Base-by-base conservation (phyloP, 1,284 basidiomycete species). In the Austroboletus novae-zelandiae region DNA sequence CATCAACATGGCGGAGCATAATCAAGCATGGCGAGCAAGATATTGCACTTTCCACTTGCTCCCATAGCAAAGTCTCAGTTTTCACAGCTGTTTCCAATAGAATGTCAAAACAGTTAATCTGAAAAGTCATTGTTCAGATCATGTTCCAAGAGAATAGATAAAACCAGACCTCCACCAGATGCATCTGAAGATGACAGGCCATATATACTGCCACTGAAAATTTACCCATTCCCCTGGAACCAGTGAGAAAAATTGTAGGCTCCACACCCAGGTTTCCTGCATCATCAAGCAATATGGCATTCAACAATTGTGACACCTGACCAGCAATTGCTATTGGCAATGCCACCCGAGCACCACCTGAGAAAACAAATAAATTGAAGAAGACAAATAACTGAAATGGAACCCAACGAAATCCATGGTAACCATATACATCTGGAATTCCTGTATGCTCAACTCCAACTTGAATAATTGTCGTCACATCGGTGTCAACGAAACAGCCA, bases 91-190 rank as follows among this genome's bases (percentile, higher is more conserved):
- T 89, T 51, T 98, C 95, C 2, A 86, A 89, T 11, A 96, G 65
- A 13, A 96, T 66, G 51, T 92, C 84, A 63, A 86, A 98, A 66
- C 92, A 95, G 57, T 96, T 86, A 40, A 96, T 74, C 91, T 94
- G 49, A 9, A 43, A n/a, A 52, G 20, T 9, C 11, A 42, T 36
- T 14, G 27, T 14, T 46, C 43, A 40, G 42, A 45, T 14, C 5
- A 36, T 40, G 11, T n/a, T 18, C 11, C 8, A 29, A 1, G 23
- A 27, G 18, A 10, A 9, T 2, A 36, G 30, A 15, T 23, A 30
- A 41, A 13, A 37, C 51, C 74, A 58, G 48, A 91, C 93, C 75
- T 94, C 90, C 11, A 93, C 73, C 0, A 94, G 53, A 67, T 94
- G 92, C 51, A 95, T 76, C 8, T 90, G 91, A 2, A 90, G 68